A percentile compares a stretch with the other conserved stretches of the same genome.
These are phyloP conservation scores for Aspergillus nanangensis DNA, from an alignment of 495 filamentous ascomycete genomes.

Conservation along the genomic window DNA sequence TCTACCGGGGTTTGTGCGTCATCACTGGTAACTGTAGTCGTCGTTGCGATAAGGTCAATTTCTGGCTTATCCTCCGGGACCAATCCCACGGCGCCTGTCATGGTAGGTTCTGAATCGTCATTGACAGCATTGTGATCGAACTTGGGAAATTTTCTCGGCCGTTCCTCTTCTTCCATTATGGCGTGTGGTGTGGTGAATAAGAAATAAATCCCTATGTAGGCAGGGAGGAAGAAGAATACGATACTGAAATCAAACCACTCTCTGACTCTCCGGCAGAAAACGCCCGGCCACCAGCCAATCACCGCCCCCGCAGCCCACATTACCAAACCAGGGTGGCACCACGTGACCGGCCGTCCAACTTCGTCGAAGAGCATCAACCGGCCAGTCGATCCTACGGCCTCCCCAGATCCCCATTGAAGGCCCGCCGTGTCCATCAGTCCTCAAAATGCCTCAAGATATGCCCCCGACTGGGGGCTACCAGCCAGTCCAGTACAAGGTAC, in stretches of 20 bases:
- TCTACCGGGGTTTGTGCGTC: slow-evolving; percentile 10
- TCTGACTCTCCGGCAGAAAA: slow-evolving; percentile 1
- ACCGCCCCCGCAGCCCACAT: slow-evolving; percentile 24
- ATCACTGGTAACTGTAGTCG: neutral
- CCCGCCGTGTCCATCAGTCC: slow-evolving; percentile 15
- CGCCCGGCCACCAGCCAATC: slow-evolving; percentile 24
- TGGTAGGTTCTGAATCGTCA: slow-evolving; percentile 22
- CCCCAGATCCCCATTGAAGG: slow-evolving; percentile 16
- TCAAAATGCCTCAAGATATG: slow-evolving; percentile 71
- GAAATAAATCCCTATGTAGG: too few species aligned
- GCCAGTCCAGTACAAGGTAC: slow-evolving; percentile 92
- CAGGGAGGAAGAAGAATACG: too few species aligned
- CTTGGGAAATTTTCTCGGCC: slow-evolving; percentile 49
- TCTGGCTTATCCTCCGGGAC: slow-evolving; percentile 8
- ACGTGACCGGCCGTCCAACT: slow-evolving; percentile 38
- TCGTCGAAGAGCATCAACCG: slow-evolving; percentile 23
- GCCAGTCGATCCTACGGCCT: slow-evolving; percentile 10
- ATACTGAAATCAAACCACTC: too few species aligned
- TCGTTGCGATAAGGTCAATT: too few species aligned
- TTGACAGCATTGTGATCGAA: slow-evolving; percentile 28
- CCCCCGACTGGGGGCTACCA: slow-evolving; percentile 91
- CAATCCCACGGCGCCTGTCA: slow-evolving; percentile 27
- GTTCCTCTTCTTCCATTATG: slow-evolving; percentile 50
- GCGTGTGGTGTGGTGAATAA: too few species aligned
- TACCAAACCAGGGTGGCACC: slow-evolving; percentile 21